Evolutionary conservation across 805 yeast species (phyloP), one percentile per base, ranked within the genome.

Genomic region (Candida sonorensis): DNA sequence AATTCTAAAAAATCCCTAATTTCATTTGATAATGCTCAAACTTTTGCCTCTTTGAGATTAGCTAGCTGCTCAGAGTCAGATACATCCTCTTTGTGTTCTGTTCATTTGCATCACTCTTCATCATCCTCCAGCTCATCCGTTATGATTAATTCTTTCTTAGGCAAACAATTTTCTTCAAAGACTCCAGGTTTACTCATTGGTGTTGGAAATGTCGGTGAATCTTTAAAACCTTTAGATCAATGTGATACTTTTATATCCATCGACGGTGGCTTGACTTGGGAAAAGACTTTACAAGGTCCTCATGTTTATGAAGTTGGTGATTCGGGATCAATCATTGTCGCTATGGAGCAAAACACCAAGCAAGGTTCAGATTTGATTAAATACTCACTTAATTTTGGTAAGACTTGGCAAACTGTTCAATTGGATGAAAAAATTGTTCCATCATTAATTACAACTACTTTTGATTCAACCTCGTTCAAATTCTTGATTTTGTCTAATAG

Each of bases 211-310:
- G 48, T 55, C 5, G 67, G 67, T 6, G 25, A 37, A 7, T 33
- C 37, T 10, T 41, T 58, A 19, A 33, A 30, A 21, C 33, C 48
- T 2, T 53, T 50, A 28, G 55, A 45, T 3, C 46, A 55, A 11
- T 50, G 64, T 26, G 59, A 59, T 31, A 71, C 85, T 2, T 83
- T 62, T 51, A 51, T 81, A 6, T 78, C 90, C 0, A 58, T 75
- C 28, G 81, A 82, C 55, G 84, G 84, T 25, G 92, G 92, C 25
- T 45, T 60, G 11, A 56, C 75, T 2, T 83, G 92, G 92, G 50
- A 55, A 13, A 46, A 57, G 32, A 67, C 76, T 3, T 45, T 77
- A n/a, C 65, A 68, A n/a, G 75, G 70, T 30, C 71, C 81, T 2
- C 67, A 73, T 31, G 29, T 61, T 4, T 70, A 67, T 35, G 67